Evolutionary conservation across 169 alveolate species (phyloP).

Genomic region (Hepatocystis sp.): DNA sequence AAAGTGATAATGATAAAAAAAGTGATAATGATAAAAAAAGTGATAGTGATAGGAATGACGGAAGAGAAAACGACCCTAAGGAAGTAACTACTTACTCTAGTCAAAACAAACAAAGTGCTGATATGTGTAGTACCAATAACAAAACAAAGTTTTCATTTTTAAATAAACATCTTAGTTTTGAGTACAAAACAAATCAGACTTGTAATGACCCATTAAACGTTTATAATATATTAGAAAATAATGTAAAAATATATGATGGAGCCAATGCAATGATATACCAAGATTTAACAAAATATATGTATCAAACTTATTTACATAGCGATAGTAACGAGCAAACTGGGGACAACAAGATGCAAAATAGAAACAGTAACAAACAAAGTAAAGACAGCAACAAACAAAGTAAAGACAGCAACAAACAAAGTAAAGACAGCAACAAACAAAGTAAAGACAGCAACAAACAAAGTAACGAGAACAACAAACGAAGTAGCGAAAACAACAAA

Average conservation of each 20-base stretch:
- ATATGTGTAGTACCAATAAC: no score
- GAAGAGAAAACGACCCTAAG: neutral
- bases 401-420: no score
- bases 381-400: no score
- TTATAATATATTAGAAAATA: conserved; percentile 56
- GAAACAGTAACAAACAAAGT: no score
- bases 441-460: no score
- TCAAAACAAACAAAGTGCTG: no score
- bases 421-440: no score
- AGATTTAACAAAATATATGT: conserved; percentile 28
- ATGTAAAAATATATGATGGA: conserved; percentile 13
- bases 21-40: neutral
- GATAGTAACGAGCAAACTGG: no score
- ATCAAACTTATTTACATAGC: conserved; percentile 16
- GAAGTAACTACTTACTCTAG: no score
- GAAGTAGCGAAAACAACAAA: no score
- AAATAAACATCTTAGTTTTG: conserved; percentile 36
- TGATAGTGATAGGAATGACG: neutral
- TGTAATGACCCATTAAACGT: conserved; percentile 49
- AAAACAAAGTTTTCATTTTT: conserved; percentile 1
- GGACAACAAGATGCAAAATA: no score
- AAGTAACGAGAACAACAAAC: no score
- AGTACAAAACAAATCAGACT: conserved; percentile 20
- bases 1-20: neutral
- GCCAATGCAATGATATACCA: neutral